These are phyloP conservation scores for Remersonia thermophila DNA, from an alignment of 2,329 filamentous ascomycete species.

Conservation along the genomic window DNA sequence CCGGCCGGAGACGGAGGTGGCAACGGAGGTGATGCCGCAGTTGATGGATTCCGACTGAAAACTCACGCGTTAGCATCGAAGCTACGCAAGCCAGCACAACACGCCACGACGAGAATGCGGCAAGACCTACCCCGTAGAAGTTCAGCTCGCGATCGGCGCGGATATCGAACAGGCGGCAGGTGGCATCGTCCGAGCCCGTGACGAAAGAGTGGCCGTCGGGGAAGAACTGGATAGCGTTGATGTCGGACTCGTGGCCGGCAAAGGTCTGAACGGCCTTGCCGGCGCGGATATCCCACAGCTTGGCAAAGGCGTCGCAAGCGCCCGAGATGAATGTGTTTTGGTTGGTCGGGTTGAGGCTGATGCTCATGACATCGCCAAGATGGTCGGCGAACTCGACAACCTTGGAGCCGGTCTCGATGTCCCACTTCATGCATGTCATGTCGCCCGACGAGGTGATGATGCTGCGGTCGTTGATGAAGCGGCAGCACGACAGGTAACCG, in stretches of 20 bases:
- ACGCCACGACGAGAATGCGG: constrained; percentile 14
- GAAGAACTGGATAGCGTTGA: constrained; percentile 99
- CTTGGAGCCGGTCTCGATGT: constrained; percentile 95
- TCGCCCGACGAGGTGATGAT: constrained; percentile 97
- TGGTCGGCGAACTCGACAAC: constrained; percentile 98
- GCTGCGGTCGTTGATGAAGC: constrained; percentile 96
- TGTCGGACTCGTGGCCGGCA: constrained; percentile 94
- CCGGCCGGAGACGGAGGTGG: constrained; percentile 91
- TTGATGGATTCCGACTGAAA: constrained; percentile 86
- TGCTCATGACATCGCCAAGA: constrained; percentile 97
- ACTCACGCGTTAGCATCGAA: constrained; percentile 6
- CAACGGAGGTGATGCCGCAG: constrained; percentile 95
- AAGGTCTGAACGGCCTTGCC: constrained; percentile 98
- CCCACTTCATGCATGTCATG: constrained; percentile 99
- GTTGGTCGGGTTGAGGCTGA: constrained; percentile 98
- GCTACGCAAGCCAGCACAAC: no score
- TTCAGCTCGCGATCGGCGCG: constrained; percentile 75
- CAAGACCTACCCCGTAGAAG: constrained; percentile 49
- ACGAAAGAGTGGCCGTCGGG: constrained; percentile 97
- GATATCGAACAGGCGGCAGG: constrained; percentile 94
- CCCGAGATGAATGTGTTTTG: constrained; percentile 99
- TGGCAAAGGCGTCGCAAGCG: constrained; percentile 95
- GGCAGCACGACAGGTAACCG: constrained; percentile 94
- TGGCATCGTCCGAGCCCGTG: constrained; percentile 93
- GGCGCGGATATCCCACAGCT: constrained; percentile 96